phyloP scores from a whole-genome alignment of 176 grass and related monocot genomes.

The Avena insularis region DNA sequence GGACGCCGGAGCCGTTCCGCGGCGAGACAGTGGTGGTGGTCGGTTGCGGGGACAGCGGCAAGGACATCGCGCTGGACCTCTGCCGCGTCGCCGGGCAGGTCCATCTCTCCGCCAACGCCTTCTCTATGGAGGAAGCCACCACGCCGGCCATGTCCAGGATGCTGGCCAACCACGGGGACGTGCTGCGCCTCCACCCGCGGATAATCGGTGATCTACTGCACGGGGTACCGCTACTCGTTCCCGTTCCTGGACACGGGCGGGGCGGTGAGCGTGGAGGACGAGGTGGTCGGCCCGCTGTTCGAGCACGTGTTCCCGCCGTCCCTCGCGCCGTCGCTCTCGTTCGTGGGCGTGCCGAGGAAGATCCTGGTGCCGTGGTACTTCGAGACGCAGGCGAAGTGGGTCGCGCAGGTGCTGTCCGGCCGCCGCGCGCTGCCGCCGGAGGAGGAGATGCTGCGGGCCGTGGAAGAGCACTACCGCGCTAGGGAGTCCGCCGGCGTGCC shows the following conservation, averaged over 20 bases:
- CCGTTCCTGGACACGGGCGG: neutral
- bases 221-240: neutral
- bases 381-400: neutral
- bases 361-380: neutral
- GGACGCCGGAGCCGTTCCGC: neutral
- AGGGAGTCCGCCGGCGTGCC: neutral
- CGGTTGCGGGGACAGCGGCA: neutral
- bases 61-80: neutral
- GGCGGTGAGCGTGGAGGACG: neutral
- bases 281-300: neutral
- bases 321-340: neutral
- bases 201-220: neutral
- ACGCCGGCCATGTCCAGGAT: neutral
- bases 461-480: neutral
- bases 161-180: neutral
- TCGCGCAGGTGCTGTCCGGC: neutral
- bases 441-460: conserved; percentile 4
- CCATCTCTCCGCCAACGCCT: neutral
- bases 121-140: neutral
- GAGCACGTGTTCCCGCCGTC: conserved; percentile 18
- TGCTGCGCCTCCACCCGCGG: neutral
- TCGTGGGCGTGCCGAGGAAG: neutral
- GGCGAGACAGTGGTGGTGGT: neutral
- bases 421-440: neutral
- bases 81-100: neutral